Evolutionary conservation across 2,329 filamentous ascomycete species (phyloP).

Genomic region (Aspergillus candidus): DNA sequence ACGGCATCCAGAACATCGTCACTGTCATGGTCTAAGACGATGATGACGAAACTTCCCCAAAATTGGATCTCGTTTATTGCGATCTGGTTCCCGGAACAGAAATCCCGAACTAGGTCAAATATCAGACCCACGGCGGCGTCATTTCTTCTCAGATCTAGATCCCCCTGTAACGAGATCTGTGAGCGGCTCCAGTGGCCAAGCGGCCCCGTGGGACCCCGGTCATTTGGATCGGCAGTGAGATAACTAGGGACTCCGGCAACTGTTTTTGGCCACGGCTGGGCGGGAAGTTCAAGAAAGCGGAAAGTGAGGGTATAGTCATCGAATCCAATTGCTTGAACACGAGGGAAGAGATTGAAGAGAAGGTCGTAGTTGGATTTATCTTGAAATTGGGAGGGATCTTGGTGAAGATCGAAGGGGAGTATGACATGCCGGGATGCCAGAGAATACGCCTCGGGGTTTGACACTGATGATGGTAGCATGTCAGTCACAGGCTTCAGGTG

Average conservation of each 20-base stretch:
- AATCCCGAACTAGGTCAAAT: conserved; percentile 7
- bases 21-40: conserved; percentile 10
- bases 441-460: too few species aligned
- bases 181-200: conserved; percentile 3
- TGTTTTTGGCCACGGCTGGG: conserved; percentile 6
- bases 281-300: conserved; percentile 1
- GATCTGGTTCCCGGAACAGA: conserved; percentile 7
- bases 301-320: conserved; percentile 2
- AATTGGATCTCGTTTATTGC: conserved; percentile 12
- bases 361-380: too few species aligned
- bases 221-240: conserved; percentile 6
- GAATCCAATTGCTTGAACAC: background rate
- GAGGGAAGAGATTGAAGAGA: too few species aligned
- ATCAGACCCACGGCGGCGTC: conserved; percentile 1
- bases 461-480: too few species aligned
- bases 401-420: too few species aligned
- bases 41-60: conserved; percentile 9
- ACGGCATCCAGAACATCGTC: conserved; percentile 2
- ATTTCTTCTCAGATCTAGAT: conserved; percentile 6
- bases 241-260: conserved; percentile 8
- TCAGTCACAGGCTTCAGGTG: too few species aligned
- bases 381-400: too few species aligned
- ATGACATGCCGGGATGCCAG: too few species aligned
- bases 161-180: background rate
- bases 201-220: conserved; percentile 5